Conservation (phyloP, 2,329 filamentous ascomycete genomes). For the Fusarium euwallaceae region DNA sequence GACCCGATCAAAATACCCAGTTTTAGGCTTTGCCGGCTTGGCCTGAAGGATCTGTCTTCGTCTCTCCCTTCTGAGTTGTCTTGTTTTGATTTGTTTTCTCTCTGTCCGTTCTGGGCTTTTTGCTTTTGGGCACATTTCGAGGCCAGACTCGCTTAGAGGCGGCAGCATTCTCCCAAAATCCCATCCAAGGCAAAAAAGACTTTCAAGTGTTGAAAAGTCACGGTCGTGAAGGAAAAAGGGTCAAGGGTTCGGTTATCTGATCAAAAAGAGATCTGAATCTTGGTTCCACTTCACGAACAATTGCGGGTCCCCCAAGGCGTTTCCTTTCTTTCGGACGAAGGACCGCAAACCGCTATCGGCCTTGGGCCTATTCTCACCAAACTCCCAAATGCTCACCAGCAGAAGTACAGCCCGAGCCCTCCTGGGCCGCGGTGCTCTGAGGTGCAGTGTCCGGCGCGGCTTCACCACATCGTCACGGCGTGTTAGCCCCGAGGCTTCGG, state of each 20-base stretch:
- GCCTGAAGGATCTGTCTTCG: constrained; percentile 16
- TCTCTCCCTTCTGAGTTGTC: neutral
- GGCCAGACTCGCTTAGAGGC: constrained; percentile 35
- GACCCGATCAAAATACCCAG: neutral
- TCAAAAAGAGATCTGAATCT: constrained; percentile 19
- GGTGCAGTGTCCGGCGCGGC: constrained; percentile 20
- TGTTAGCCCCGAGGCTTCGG: constrained; percentile 17
- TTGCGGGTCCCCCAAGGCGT: constrained; percentile 13
- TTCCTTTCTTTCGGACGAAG: neutral
- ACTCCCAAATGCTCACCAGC: constrained; percentile 30
- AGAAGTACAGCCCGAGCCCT: constrained; percentile 34
- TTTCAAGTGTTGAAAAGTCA: neutral
- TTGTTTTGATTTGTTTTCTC: constrained; percentile 1
- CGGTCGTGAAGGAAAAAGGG: constrained; percentile 3
- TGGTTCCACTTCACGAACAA: constrained; percentile 22
- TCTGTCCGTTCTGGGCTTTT: neutral
- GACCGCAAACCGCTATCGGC: neutral
- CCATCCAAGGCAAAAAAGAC: neutral
- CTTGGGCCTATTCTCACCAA: neutral
- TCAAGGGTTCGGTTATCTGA: constrained; percentile 17
- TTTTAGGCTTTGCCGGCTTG: constrained; percentile 6
- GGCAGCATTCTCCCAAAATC: constrained; percentile 11
- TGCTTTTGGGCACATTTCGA: constrained; percentile 14
- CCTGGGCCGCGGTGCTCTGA: constrained; percentile 31
- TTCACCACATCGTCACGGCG: constrained; percentile 28